These are phyloP conservation scores for Aspergillus phoenicis DNA, from an alignment of 2,329 filamentous ascomycete species.

Conservation along the genomic window DNA sequence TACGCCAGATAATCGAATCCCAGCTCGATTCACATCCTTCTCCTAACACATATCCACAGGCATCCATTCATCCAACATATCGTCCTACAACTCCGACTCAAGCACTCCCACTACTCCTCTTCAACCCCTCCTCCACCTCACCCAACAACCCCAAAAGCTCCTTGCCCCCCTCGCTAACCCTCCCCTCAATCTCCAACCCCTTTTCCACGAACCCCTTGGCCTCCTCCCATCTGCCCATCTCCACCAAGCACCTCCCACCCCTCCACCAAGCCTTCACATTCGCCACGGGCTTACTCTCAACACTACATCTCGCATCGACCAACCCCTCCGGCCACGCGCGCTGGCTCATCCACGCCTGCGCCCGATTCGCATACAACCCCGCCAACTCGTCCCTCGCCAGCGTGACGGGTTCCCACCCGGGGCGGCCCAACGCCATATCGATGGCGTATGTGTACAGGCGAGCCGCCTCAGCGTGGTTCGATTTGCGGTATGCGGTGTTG, in stretches of 20 bases:
- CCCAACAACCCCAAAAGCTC: conserved; percentile 62
- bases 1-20: neutral
- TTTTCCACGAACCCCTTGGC: conserved; percentile 75
- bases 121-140: conserved; percentile 65
- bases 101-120: conserved; percentile 34
- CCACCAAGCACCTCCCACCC: conserved; percentile 76
- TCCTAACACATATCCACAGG: neutral
- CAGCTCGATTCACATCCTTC: neutral
- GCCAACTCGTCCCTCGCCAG: conserved; percentile 84
- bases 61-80: neutral
- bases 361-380: conserved; percentile 79
- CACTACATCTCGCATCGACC: conserved; percentile 84
- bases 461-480: conserved; percentile 72
- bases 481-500: conserved; percentile 80
- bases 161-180: conserved; percentile 50
- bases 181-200: conserved; percentile 80
- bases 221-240: conserved; percentile 89
- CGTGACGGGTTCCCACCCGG: conserved; percentile 83
- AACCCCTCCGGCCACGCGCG: conserved; percentile 81
- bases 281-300: conserved; percentile 81
- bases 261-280: conserved; percentile 97
- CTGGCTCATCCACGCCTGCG: conserved; percentile 84
- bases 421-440: conserved; percentile 81
- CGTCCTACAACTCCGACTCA: too few relatives aligned
- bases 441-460: conserved; percentile 83